Percentiles rank a stretch among this genome's conserved stretches.
These are phyloP conservation scores for Phialocephala subalpina DNA, from an alignment of 2,329 filamentous ascomycete species.

Conservation along the genomic window DNA sequence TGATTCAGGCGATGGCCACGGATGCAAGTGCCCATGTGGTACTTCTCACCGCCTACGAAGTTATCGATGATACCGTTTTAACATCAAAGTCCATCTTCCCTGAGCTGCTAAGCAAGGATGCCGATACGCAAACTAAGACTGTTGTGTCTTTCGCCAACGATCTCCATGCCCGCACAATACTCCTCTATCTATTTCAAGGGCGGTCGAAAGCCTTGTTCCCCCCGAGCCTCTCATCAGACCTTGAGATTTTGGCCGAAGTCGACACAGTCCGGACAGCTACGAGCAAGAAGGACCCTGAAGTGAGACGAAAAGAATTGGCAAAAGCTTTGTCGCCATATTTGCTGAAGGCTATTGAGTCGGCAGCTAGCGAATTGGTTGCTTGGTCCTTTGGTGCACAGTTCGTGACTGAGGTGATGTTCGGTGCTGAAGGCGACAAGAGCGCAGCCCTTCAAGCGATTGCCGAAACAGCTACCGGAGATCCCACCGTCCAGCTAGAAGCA, in stretches of 20 bases:
- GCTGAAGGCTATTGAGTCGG: constrained; percentile 74
- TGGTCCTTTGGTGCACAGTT: constrained; percentile 89
- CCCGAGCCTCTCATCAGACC: constrained; percentile 67
- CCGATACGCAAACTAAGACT: constrained; percentile 68
- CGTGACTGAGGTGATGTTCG: constrained; percentile 82
- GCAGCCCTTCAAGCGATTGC: constrained; percentile 75
- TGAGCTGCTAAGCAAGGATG: constrained; percentile 80
- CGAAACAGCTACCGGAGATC: constrained; percentile 66
- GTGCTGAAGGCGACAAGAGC: constrained; percentile 77
- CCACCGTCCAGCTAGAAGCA: constrained; percentile 46
- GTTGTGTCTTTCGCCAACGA: constrained; percentile 72
- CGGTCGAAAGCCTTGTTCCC: constrained; percentile 68
- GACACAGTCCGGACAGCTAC: constrained; percentile 82
- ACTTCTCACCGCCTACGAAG: constrained; percentile 85
- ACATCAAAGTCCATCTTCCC: constrained; percentile 86
- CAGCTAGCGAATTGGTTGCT: constrained; percentile 72
- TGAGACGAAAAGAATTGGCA: constrained; percentile 78
- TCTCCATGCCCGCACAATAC: constrained; percentile 67
- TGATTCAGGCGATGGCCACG: constrained; percentile 82
- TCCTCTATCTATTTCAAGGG: constrained; percentile 84
- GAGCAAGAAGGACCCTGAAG: constrained; percentile 88
- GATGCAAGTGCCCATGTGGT: constrained; percentile 82
- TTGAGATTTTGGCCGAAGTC: constrained; percentile 78
- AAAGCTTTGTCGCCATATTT: constrained; percentile 77
- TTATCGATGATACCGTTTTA: constrained; percentile 93